A percentile compares a stretch with the other conserved stretches of the same genome.
phyloP scores from a whole-genome alignment of 768 basidiomycete species.

The Dentipellis sp. region DNA sequence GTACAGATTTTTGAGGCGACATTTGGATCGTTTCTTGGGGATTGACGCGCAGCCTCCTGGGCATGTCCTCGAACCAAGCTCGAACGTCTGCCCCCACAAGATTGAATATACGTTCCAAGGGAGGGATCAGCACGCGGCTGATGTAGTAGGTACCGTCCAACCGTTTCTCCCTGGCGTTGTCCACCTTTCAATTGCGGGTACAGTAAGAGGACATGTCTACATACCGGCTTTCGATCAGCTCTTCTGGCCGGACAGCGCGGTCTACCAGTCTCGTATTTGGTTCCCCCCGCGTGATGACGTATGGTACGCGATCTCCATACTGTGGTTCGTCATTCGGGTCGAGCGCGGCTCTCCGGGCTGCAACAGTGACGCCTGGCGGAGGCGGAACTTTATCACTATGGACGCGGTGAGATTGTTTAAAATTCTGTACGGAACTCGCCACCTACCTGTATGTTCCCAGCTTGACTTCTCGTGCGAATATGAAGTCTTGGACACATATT shows the following conservation, averaged over 20 bases:
- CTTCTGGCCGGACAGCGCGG: slow-evolving; percentile 64
- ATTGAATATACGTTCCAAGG: slow-evolving; percentile 84
- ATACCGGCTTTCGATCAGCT: slow-evolving; percentile 56
- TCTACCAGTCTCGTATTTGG: slow-evolving; percentile 62
- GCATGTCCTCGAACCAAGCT: slow-evolving; percentile 86
- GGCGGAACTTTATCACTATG: slow-evolving; percentile 74
- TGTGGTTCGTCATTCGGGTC: slow-evolving; percentile 83
- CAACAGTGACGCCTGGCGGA: slow-evolving; percentile 87
- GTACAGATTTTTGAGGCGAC: slow-evolving; percentile 24
- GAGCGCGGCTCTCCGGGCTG: slow-evolving; percentile 58
- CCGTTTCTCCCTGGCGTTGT: slow-evolving; percentile 41
- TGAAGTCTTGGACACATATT: slow-evolving; percentile 85
- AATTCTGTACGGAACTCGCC: neutral
- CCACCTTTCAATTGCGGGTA: neutral
- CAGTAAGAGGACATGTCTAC: slow-evolving; percentile 8
- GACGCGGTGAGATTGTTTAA: neutral
- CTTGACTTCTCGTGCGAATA: slow-evolving; percentile 88
- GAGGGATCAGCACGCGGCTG: slow-evolving; percentile 75
- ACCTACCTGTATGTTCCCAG: slow-evolving; percentile 87
- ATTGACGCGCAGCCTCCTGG: slow-evolving; percentile 40
- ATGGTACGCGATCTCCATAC: slow-evolving; percentile 90
- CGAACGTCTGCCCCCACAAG: slow-evolving; percentile 83
- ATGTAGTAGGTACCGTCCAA: slow-evolving; percentile 93
- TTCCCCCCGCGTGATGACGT: slow-evolving; percentile 68
- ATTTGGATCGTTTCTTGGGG: slow-evolving; percentile 25